Percentiles rank a stretch among this genome's conserved stretches.
Conservation (phyloP, 805 yeast genomes). For the Lipomyces lipofer region DNA sequence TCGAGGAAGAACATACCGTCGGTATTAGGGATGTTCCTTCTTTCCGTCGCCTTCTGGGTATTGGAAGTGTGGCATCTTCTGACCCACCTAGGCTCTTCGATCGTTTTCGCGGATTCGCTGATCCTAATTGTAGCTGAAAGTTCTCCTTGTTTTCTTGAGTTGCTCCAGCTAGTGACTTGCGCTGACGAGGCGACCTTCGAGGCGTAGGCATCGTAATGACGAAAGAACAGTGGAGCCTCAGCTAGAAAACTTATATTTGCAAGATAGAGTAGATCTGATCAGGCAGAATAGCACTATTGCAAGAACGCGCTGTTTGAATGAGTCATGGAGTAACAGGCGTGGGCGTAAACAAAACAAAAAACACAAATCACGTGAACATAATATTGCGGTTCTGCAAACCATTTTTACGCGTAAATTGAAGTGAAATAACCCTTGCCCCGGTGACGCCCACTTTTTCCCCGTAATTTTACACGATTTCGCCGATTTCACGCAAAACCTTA, state of each 20-base stretch:
- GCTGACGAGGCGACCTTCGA: constrained; percentile 22
- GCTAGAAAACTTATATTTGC: too few relatives aligned
- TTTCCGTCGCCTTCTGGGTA: constrained; percentile 10
- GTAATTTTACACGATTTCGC: too few relatives aligned
- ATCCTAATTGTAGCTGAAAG: neutral
- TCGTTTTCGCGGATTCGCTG: constrained; percentile 12
- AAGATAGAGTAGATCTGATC: neutral
- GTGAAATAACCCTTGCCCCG: too few relatives aligned
- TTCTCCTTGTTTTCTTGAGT: constrained; percentile 20
- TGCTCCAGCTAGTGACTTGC: constrained; percentile 11
- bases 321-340: too few relatives aligned
- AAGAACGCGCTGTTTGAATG: too few relatives aligned
- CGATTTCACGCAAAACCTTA: too few relatives aligned
- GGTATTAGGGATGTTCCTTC: neutral
- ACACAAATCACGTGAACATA: too few relatives aligned
- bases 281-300: neutral
- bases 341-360: too few relatives aligned
- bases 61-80: constrained; percentile 20
- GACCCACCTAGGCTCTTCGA: constrained; percentile 26
- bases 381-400: too few relatives aligned
- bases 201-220: constrained; percentile 8
- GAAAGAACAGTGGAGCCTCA: neutral
- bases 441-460: too few relatives aligned
- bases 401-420: too few relatives aligned
- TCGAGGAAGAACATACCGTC: neutral